Evolutionary conservation across 495 filamentous ascomycete genomes (phyloP), one percentile per base, ranked within the genome.

Genomic region (Parachaetomium inaequale): DNA sequence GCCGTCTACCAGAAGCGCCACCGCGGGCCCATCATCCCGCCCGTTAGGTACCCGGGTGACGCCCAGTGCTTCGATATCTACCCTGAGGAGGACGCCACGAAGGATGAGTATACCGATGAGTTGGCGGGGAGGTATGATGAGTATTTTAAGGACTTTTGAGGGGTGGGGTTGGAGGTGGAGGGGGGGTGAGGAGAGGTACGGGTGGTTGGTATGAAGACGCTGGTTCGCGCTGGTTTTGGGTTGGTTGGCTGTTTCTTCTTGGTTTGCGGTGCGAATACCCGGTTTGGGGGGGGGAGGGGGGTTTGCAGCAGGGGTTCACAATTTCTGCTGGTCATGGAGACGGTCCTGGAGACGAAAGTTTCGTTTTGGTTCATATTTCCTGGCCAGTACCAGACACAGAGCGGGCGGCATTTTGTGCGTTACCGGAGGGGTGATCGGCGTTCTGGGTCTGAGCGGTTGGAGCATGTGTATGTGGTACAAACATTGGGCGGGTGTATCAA

Each of bases 31-130:
- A 96, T 98, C 65, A 83, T 96, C 52, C 93, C 93, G 8, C 85
- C 88, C 69, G 78, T 98, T 34, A 80, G 87, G 29, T 88, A 87
- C 63, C 83, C 89, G 4, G 92, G 90, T 15, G 93, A 98, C 70
- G 87, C 91, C 5, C 84, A 88, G 57, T 96, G 94, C 72, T 98
- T 97, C 64, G 93, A 96, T 63, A 81, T 91, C 51, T 98, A 97
- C 66, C 90, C 73, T 29, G 82, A 81, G 68, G 78, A 87, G 69
- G 77, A 83, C 67, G 74, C 70, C 63, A 73, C 75, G 61, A 72
- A 69, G 28, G 80, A 86, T 36, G 71, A 78, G 66, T 96, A 96
- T 71, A 89, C 88, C 6, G 81, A 86, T 11, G 89, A 93, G 26
- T 78, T 94, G 82, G 78, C 66, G 69, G 79, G 70, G 12, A 88